Conservation (phyloP, 1,284 basidiomycete species). For the Cystobasidium slooffiae region DNA sequence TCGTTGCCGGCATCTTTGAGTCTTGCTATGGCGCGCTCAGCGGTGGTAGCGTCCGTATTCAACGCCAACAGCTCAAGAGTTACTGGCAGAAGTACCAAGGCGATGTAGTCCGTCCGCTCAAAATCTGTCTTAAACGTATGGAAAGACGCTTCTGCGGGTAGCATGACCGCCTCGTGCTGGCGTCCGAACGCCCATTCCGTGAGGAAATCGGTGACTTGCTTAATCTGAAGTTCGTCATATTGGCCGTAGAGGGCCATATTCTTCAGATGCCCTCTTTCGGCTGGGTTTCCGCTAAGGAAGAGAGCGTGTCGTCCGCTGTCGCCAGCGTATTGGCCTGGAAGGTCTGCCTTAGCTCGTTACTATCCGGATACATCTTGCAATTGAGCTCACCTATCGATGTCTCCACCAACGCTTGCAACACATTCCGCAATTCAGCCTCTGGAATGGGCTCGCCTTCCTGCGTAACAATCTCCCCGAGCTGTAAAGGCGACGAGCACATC, state of each 20-base stretch:
- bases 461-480: conserved; percentile 12
- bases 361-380: background rate
- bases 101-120: conserved; percentile 17
- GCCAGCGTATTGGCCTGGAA: conserved; percentile 21
- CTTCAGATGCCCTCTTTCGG: background rate
- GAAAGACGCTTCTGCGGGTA: background rate
- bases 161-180: background rate
- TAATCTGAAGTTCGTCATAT: conserved; percentile 6
- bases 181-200: conserved; percentile 8
- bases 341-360: background rate
- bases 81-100: conserved; percentile 9
- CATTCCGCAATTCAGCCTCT: background rate
- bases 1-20: background rate
- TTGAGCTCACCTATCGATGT: background rate
- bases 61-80: conserved; percentile 29
- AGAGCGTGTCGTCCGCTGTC: background rate
- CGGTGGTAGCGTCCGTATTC: background rate
- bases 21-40: background rate
- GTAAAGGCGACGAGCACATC: background rate
- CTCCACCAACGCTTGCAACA: conserved; percentile 4
- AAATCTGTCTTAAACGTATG: background rate
- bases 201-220: conserved; percentile 24
- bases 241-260: conserved; percentile 11
- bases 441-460: conserved; percentile 6
- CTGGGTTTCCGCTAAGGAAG: conserved; percentile 8